These are phyloP conservation scores for Cnidoscolus chayamansa DNA, from an alignment of 441 rosid species.

Conservation along the genomic window DNA sequence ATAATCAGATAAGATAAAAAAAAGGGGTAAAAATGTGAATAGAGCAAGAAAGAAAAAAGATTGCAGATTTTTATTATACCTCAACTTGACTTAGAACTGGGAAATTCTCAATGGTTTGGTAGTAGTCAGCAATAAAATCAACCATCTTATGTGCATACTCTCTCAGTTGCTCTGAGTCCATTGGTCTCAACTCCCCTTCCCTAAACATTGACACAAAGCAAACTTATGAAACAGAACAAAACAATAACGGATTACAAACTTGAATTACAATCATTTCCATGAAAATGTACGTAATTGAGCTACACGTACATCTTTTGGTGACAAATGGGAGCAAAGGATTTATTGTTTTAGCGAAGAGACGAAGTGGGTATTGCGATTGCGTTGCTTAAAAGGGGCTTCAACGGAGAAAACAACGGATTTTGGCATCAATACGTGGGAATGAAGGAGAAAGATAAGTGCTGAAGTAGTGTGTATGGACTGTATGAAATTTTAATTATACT, in stretches of 20 bases:
- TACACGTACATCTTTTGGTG: too few relatives aligned
- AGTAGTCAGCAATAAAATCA: slow-evolving; percentile 90
- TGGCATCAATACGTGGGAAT: neutral
- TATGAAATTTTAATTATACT: too few relatives aligned
- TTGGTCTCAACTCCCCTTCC: slow-evolving; percentile 53
- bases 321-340: too few relatives aligned
- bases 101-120: slow-evolving; percentile 55
- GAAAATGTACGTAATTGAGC: too few relatives aligned
- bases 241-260: neutral
- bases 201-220: slow-evolving; percentile 20
- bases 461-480: too few relatives aligned
- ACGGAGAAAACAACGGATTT: neutral
- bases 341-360: neutral
- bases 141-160: slow-evolving; percentile 83
- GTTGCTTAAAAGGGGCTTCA: neutral
- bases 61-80: slow-evolving; percentile 29
- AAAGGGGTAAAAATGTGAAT: neutral
- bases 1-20: neutral
- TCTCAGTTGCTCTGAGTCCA: slow-evolving; percentile 81
- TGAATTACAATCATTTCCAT: too few relatives aligned
- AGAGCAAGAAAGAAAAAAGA: neutral
- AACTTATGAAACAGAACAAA: neutral
- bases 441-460: neutral
- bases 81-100: slow-evolving; percentile 94
- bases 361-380: neutral